These are phyloP conservation scores for Elsinoe perseae DNA, from an alignment of 2,329 filamentous ascomycete species.

Conservation along the genomic window DNA sequence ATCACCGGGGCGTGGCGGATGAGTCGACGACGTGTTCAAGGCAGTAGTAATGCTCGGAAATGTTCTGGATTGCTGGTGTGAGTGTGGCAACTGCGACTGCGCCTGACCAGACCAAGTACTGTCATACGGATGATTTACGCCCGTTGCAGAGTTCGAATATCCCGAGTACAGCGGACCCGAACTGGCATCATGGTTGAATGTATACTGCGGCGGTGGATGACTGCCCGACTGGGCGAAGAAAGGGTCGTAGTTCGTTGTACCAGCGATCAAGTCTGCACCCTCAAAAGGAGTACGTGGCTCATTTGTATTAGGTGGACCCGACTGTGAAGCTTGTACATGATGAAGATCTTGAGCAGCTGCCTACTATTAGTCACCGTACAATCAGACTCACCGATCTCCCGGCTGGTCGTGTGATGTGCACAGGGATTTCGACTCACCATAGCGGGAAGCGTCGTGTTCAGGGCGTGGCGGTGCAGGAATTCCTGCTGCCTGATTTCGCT, in stretches of 20 bases:
- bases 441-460: background rate
- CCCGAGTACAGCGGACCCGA: background rate
- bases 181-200: slow-evolving; percentile 2
- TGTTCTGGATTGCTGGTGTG: background rate
- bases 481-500: background rate
- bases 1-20: slow-evolving; percentile 4
- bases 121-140: background rate
- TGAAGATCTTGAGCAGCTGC: background rate
- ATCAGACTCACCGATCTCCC: slow-evolving; percentile 10
- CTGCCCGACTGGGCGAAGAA: background rate
- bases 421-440: slow-evolving; percentile 6
- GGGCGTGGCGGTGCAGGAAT: background rate
- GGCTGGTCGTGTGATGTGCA: slow-evolving; percentile 9
- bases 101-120: background rate
- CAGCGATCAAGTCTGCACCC: background rate
- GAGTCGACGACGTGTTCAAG: background rate
- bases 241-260: background rate
- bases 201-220: slow-evolving; percentile 1
- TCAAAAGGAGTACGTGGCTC: slow-evolving; percentile 9
- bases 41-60: background rate
- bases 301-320: slow-evolving; percentile 8
- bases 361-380: slow-evolving; percentile 9
- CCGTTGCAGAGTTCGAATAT: background rate
- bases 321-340: background rate
- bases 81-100: slow-evolving; percentile 2